These are phyloP conservation scores for Wallacemonas sp. DNA, from an alignment of 208 protist species.

Conservation along the genomic window DNA sequence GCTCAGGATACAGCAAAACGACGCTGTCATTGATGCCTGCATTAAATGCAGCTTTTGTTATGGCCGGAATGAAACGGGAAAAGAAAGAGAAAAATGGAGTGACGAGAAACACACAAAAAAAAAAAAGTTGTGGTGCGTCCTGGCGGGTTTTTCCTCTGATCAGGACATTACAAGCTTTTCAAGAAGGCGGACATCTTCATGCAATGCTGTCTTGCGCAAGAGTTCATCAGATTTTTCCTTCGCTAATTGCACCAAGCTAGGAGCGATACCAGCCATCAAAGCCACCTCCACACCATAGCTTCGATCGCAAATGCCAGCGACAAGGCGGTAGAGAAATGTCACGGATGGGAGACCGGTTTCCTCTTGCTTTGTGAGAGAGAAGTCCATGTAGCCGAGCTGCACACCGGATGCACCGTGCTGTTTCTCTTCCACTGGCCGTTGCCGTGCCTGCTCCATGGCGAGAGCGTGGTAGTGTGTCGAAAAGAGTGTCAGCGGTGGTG, in stretches of 20 bases:
- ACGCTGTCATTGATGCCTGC: too few relatives aligned
- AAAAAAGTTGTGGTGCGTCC: slow-evolving; percentile 16
- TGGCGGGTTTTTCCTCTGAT: too few relatives aligned
- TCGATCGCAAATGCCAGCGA: slow-evolving; percentile 78
- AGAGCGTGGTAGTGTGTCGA: slow-evolving; percentile 98
- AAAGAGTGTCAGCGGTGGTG: slow-evolving; percentile 90
- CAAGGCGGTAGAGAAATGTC: slow-evolving; percentile 89
- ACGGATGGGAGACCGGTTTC: slow-evolving; percentile 33
- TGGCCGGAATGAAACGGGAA: not conserved
- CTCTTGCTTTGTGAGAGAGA: slow-evolving; percentile 43
- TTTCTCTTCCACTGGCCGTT: not conserved
- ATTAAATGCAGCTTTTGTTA: too few relatives aligned
- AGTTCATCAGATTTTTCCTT: slow-evolving; percentile 64
- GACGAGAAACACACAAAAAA: slow-evolving; percentile 16
- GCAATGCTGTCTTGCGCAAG: slow-evolving; percentile 45
- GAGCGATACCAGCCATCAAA: slow-evolving; percentile 78
- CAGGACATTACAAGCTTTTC: slow-evolving; percentile 19
- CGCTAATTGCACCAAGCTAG: slow-evolving; percentile 54
- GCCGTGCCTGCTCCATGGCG: slow-evolving; percentile 71
- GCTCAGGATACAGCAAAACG: too few relatives aligned
- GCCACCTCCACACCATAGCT: slow-evolving; percentile 94
- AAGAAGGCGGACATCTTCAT: slow-evolving; percentile 54
- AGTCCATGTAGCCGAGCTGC: slow-evolving; percentile 90
- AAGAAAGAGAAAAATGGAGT: slow-evolving; percentile 11
- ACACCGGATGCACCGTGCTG: slow-evolving; percentile 20